Base-by-base conservation (phyloP, 306 rosid genomes). In the Phaseolus lunatus region DNA sequence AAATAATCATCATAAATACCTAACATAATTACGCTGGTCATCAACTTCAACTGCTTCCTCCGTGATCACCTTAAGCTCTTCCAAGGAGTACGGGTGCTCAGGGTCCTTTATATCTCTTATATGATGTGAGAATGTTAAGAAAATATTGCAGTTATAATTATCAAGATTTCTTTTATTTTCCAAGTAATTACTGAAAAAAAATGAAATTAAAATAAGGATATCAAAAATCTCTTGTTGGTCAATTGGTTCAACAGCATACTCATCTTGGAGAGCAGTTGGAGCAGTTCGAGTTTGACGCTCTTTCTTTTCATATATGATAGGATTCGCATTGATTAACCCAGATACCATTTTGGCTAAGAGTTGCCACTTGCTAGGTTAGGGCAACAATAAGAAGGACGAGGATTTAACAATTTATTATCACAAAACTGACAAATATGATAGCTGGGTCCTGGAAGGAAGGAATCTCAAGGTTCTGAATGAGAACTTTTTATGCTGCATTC, bases 81-180 rank as follows among this genome's bases (percentile, higher is more conserved):
- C 97, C 88, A 92, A 83, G 29, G 99, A 95, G 82, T 92, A 89
- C 0, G 97, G 97, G 41, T 92, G 93, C 74, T 92, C 96, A 1
- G 97, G 99, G 76, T 96, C 99, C 88, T 90, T 92, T 57, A 95
- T 91, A 87, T 91, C 98, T 85, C 96, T 89, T 80, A 92, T 75
- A 88, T 87, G 97, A 88, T 95, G 71, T 95, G 76, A 70, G 88
- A 90, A 81, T 66, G 87, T 89, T 72, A 95, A 92, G 96, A 65
- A 75, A 83, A 72, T 19, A 53, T 7, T 27, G 11, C 31, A 15
- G 23, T 47, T 31, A 73, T 43, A 7, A 61, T 18, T 45, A 48
- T 11, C n/a, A 43, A 24, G 5, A 41, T 49, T 64, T 48, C 2
- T 5, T 47, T 75, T 18, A 45, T 39, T 33, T 45, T 48, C 24